Percentiles rank a stretch among this genome's conserved stretches.
These are phyloP conservation scores for Rhodosporidiobolus odoratus DNA, from an alignment of 768 basidiomycete genomes.

Conservation along the genomic window DNA sequence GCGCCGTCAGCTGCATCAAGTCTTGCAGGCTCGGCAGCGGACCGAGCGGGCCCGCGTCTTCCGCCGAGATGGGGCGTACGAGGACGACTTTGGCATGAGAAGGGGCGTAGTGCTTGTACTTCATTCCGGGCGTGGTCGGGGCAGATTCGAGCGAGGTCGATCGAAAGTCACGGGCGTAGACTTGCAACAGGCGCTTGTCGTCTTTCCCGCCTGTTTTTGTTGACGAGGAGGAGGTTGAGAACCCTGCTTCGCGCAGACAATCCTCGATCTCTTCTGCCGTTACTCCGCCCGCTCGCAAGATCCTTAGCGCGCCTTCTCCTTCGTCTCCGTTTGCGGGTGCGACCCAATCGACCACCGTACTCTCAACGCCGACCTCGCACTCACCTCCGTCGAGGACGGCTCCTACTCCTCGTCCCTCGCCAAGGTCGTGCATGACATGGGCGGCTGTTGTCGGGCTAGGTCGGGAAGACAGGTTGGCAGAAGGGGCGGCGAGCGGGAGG, in stretches of 20 bases:
- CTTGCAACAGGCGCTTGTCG: slow-evolving; percentile 5
- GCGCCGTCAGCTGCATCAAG: slow-evolving; percentile 18
- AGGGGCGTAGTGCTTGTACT: slow-evolving; percentile 95
- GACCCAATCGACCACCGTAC: slow-evolving; percentile 88
- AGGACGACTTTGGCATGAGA: slow-evolving; percentile 70
- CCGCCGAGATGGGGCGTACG: slow-evolving; percentile 45
- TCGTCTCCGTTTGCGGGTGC: slow-evolving; percentile 35
- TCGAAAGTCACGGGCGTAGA: slow-evolving; percentile 64
- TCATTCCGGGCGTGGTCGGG: slow-evolving; percentile 97
- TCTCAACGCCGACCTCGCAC: slow-evolving; percentile 86
- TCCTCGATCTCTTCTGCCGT: slow-evolving; percentile 78
- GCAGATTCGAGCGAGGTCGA: slow-evolving; percentile 65
- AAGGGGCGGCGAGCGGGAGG: slow-evolving; percentile 83
- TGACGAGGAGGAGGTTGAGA: neutral
- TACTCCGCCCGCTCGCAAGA: slow-evolving; percentile 85
- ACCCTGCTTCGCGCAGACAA: slow-evolving; percentile 44
- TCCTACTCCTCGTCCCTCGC: slow-evolving; percentile 52
- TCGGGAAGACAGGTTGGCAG: slow-evolving; percentile 88
- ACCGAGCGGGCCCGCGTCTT: neutral
- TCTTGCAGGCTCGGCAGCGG: slow-evolving; percentile 27
- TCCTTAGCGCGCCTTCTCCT: slow-evolving; percentile 54
- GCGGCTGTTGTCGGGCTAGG: slow-evolving; percentile 86
- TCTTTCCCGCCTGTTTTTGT: neutral
- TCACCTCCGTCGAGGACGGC: slow-evolving; percentile 87
- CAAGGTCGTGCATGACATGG: slow-evolving; percentile 75